phyloP scores from a whole-genome alignment of 441 rosid genomes.

The Omphalea diandra region DNA sequence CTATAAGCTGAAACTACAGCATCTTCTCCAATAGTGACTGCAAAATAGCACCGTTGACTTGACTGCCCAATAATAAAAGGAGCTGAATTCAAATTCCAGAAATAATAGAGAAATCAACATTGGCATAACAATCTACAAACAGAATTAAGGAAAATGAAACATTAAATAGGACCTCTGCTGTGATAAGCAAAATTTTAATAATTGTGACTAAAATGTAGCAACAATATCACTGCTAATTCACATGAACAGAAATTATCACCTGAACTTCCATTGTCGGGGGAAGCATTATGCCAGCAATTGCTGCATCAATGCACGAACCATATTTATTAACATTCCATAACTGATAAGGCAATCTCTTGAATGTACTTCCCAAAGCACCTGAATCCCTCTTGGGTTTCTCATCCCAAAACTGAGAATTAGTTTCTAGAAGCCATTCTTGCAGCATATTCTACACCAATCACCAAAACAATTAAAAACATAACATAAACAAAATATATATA shows the following conservation, averaged over 20 bases:
- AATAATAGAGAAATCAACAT: constrained; percentile 32
- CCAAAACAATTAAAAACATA: too few relatives aligned
- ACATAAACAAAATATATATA: too few relatives aligned
- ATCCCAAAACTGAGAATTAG: constrained; percentile 68
- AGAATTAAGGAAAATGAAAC: neutral
- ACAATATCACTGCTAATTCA: neutral
- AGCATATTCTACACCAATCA: constrained; percentile 50
- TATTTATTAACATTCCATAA: constrained; percentile 85
- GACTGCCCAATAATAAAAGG: constrained; percentile 98
- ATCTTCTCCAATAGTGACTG: constrained; percentile 89
- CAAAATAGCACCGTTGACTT: constrained; percentile 89
- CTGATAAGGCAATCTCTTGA: constrained; percentile 62
- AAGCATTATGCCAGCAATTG: constrained; percentile 85
- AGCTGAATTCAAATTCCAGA: constrained; percentile 75
- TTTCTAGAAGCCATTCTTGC: constrained; percentile 64
- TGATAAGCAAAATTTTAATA: constrained; percentile 6
- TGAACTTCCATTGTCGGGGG: constrained; percentile 88
- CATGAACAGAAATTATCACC: constrained; percentile 36
- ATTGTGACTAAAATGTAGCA: neutral
- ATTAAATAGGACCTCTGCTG: neutral
- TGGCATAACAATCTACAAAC: constrained; percentile 14
- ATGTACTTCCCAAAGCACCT: constrained; percentile 42
- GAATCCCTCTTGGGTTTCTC: constrained; percentile 42
- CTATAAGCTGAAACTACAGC: constrained; percentile 95
- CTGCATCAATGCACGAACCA: constrained; percentile 80